Base-by-base conservation (phyloP, 345 rosid species). In the Rhizophora apiculata region DNA sequence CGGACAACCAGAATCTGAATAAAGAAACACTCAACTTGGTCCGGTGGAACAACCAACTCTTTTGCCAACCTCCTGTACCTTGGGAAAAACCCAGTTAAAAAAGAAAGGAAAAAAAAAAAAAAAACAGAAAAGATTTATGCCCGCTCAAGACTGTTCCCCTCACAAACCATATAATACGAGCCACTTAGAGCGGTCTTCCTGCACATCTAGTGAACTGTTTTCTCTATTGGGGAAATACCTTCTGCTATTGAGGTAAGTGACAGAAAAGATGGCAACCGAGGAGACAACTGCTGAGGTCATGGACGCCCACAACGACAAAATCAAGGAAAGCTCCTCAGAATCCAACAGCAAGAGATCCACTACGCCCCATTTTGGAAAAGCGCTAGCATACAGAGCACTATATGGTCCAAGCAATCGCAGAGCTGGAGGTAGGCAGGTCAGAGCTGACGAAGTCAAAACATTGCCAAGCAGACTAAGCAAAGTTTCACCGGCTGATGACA, bases 371-470 rank as follows among this genome's bases (percentile, higher is more conserved):
- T 76, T 82, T 34, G 81, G 85, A 15, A 82, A 77, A 79, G 86
- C 83, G 37, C 76, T 83, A 22, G 89, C 86, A 63, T 78, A 71
- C 22, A 82, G 89, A 76, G 89, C 89, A 52, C 55, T 85, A 26
- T 71, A 77, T 52, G 72, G 82, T 49, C 63, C 77, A 22, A 63
- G 81, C 64, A 76, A 76, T 68, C 75, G 83, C 67, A 67, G 75
- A 5, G 34, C 46, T 11, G 80, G 72, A 58, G 43, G 75, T 72
- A 71, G 75, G 72, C 79, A 74, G 81, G 63, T 59, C 36, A 81
- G 70, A 53, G 62, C 49, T 62, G 64, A 26, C 62, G 82, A 77
- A 8, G 62, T 9, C 16, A 77, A 18, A 68, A 62, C 73, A 36
- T 63, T 43, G 18, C 80, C 79, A 0, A 75, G 79, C 9, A 76